These are phyloP conservation scores for Aulographum hederae DNA, from an alignment of 2,329 filamentous ascomycete genomes.

Conservation along the genomic window DNA sequence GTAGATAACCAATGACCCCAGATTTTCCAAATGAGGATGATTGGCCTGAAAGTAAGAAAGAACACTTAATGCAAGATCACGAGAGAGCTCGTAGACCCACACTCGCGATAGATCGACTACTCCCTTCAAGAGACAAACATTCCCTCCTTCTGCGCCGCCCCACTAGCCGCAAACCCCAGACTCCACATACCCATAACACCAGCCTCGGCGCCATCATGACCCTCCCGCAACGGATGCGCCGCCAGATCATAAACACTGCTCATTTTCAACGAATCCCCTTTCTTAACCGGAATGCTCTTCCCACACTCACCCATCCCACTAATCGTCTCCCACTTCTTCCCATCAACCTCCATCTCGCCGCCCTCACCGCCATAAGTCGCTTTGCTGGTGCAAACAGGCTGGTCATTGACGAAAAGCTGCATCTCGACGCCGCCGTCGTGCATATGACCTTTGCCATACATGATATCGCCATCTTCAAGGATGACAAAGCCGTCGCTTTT, in stretches of 20 bases:
- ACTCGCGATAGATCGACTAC: too few species aligned
- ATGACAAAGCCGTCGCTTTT: background rate
- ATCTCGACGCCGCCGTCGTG: constrained; percentile 3
- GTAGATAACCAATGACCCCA: too few species aligned
- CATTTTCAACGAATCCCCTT: constrained; percentile 3
- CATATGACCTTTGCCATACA: constrained; percentile 2
- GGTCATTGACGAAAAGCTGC: constrained; percentile 1
- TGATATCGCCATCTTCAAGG: constrained; percentile 4
- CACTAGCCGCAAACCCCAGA: constrained; percentile 2
- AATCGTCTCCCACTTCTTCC: constrained; percentile 3
- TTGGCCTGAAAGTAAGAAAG: too few species aligned
- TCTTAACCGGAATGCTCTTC: constrained; percentile 3
- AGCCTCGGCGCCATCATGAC: background rate
- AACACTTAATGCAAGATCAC: too few species aligned
- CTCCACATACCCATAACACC: constrained; percentile 4
- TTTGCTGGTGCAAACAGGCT: constrained; percentile 1
- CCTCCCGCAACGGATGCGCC: constrained; percentile 1
- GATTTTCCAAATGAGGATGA: too few species aligned
- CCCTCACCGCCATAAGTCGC: constrained; percentile 2
- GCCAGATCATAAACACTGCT: constrained; percentile 2
- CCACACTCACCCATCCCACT: constrained; percentile 2
- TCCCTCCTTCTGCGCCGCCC: too few species aligned
- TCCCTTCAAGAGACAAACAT: too few species aligned
- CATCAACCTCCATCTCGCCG: background rate
- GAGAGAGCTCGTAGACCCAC: too few species aligned